Evolutionary conservation across 495 filamentous ascomycete genomes (phyloP), one percentile per base, ranked within the genome.

Genomic region (Chaetomium tenue): DNA sequence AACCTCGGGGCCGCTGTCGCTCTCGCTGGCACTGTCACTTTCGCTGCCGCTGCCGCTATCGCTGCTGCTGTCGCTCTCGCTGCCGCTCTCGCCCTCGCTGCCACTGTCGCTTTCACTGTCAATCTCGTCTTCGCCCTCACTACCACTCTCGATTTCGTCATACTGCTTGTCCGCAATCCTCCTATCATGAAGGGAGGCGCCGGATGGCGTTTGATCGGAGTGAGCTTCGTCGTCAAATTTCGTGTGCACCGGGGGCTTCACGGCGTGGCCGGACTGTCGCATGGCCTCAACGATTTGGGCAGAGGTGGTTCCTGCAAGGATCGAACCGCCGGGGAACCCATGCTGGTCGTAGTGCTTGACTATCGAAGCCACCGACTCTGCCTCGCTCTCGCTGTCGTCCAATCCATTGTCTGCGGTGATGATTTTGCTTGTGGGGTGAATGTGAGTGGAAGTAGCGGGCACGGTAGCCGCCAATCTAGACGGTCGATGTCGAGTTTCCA

Each of bases 241-340:
- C 12, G 65, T 75, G 47, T 75, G 73, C 1, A 77, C 70, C 15
- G 71, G 75, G 5, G 66, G 42, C 65, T 76, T 66, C 51, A 69
- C 69, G 63, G 66, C 50, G 61, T 70, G 64, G 44, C 72, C 74
- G 0, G 65, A 64, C 57, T 67, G 67, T 23, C 70, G 68, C 48
- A 72, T 72, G 2, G 63, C 48, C 20, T 70, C 69, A 15, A 68
- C 78, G 72, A 79, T 79, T 39, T 76, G 71, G 13, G 57, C 61
- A 18, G 78, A 61, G 20, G 78, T 77, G 11, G 74, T 77, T 1
- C 78, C 77, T 16, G 74, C 77, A 18, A 76, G 64, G 46, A 83
- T 79, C 8, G 82, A 82, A 13, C 82, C 82, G 11, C 76, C 68
- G 8, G 82, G 82, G 40, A 84, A 77, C 0, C 82, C 82, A 52